Percentiles rank a stretch among this genome's conserved stretches.
Conservation (phyloP, 352 stramenopile genomes). For the Salisapilia sapeloensis region DNA sequence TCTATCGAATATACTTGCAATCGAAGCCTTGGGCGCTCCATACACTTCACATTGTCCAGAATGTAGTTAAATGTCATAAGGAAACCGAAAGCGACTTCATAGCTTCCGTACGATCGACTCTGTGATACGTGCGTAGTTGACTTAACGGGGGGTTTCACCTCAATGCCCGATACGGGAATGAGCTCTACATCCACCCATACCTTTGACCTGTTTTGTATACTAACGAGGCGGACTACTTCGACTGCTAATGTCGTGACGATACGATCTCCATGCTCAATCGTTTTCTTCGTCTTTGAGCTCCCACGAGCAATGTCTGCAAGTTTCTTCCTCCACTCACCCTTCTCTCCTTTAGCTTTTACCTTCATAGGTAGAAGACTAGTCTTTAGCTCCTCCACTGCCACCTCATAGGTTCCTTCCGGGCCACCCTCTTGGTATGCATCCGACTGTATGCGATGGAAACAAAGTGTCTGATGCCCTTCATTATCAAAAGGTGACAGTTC, state of each 20-base stretch:
- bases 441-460: not conserved
- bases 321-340: no score
- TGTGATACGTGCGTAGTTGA: not conserved
- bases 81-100: not conserved
- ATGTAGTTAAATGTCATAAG: not conserved
- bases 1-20: constrained; percentile 26
- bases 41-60: no score
- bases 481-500: constrained; percentile 29
- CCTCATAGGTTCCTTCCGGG: constrained; percentile 26
- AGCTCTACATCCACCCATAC: no score
- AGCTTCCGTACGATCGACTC: not conserved
- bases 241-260: no score
- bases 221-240: no score
- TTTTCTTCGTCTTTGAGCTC: no score
- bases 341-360: no score
- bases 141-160: not conserved
- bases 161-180: not conserved
- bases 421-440: constrained; percentile 14
- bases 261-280: no score
- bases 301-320: no score
- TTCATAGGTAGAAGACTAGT: constrained; percentile 16
- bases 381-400: constrained; percentile 14
- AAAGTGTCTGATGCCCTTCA: constrained; percentile 9
- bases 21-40: constrained; percentile 1
- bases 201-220: no score